phyloP scores from a whole-genome alignment of 805 yeast species.

The Starmerella gropengiesseri region DNA sequence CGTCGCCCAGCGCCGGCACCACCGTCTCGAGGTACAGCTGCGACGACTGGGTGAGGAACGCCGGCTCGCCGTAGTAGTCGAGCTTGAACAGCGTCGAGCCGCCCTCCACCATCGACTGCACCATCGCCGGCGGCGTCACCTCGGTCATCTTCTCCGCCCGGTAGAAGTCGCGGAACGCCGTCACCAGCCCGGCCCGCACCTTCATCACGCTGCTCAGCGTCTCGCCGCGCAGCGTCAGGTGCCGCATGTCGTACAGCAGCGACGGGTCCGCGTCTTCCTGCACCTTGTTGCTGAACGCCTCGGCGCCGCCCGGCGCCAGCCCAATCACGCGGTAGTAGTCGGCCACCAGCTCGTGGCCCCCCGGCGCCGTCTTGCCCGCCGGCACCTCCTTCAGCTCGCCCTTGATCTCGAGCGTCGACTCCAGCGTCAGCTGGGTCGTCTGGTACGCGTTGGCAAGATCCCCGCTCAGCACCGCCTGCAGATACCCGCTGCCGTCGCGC shows the following conservation, averaged over 20 bases:
- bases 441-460: slow-evolving; percentile 84
- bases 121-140: slow-evolving; percentile 99
- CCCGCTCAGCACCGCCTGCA: slow-evolving; percentile 81
- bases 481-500: slow-evolving; percentile 88
- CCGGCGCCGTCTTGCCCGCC: slow-evolving; percentile 95
- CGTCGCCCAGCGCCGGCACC: slow-evolving; percentile 93
- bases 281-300: slow-evolving; percentile 85
- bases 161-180: slow-evolving; percentile 65
- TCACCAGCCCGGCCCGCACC: slow-evolving; percentile 75
- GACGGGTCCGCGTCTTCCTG: slow-evolving; percentile 93
- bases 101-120: slow-evolving; percentile 98
- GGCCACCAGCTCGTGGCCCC: slow-evolving; percentile 85
- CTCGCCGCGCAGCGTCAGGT: slow-evolving; percentile 93
- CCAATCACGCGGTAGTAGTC: slow-evolving; percentile 87
- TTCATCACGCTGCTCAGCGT: slow-evolving; percentile 84
- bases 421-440: slow-evolving; percentile 77
- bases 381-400: slow-evolving; percentile 80
- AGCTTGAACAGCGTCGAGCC: slow-evolving; percentile 90
- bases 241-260: slow-evolving; percentile 85
- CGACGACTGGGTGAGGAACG: slow-evolving; percentile 90
- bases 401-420: slow-evolving; percentile 66
- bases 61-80: slow-evolving; percentile 94
- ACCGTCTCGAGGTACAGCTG: slow-evolving; percentile 95
- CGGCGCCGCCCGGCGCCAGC: slow-evolving; percentile 93
- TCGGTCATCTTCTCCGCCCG: slow-evolving; percentile 66